Conservation (phyloP, 2,329 filamentous ascomycete species). For the Aspergillus ruber region DNA sequence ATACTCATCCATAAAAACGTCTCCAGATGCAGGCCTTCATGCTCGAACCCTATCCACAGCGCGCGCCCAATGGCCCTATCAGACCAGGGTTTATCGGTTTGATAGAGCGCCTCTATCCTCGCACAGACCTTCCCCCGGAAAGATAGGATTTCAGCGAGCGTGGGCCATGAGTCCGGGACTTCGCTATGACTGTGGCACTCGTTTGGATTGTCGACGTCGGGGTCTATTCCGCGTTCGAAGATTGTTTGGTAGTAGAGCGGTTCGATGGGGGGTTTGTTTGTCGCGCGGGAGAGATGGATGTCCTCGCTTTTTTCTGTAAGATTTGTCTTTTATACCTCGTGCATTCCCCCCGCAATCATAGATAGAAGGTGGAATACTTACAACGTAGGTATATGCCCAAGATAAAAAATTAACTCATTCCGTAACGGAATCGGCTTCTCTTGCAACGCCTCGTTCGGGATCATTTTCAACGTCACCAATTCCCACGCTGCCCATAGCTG, state of each 20-base stretch:
- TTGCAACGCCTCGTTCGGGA: background rate
- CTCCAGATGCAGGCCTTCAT: background rate
- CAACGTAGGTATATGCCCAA: background rate
- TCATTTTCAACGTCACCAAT: background rate
- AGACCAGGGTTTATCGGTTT: background rate
- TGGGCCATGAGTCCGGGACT: background rate
- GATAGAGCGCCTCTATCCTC: background rate
- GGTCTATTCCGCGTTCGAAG: background rate
- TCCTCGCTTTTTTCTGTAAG: background rate
- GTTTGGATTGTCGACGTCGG: background rate
- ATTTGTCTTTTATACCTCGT: background rate
- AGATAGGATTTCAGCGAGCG: background rate
- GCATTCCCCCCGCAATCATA: background rate
- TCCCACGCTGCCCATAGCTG: background rate
- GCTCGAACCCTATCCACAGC: background rate
- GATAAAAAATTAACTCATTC: background rate
- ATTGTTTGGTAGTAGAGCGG: background rate
- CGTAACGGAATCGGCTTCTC: background rate
- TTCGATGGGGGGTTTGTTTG: background rate
- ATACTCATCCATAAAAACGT: background rate
- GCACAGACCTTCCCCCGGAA: background rate
- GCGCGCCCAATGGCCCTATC: background rate
- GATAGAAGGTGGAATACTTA: background rate
- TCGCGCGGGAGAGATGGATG: background rate
- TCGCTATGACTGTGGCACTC: background rate